These are phyloP conservation scores for Alternaria brassicicola DNA, from an alignment of 2,329 filamentous ascomycete genomes.

Conservation along the genomic window DNA sequence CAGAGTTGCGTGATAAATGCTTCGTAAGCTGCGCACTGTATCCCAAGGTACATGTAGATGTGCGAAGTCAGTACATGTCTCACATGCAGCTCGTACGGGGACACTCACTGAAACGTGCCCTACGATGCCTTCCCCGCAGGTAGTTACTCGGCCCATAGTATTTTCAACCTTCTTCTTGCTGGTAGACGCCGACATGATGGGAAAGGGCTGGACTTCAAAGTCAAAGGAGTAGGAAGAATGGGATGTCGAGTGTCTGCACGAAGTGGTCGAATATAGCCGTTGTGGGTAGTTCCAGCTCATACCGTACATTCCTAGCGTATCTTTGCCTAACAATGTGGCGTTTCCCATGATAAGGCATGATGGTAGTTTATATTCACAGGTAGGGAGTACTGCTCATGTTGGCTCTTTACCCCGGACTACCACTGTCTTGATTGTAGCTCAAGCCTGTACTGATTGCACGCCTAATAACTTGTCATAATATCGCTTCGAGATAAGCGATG, in stretches of 20 bases:
- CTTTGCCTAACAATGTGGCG: neutral
- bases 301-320: neutral
- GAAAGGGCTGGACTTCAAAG: neutral
- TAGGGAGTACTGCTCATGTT: neutral
- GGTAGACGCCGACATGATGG: neutral
- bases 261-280: neutral
- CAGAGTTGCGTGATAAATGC: neutral
- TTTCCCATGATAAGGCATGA: neutral
- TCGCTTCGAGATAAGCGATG: neutral
- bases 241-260: neutral
- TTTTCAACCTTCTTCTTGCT: neutral
- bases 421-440: neutral
- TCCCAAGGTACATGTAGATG: too few relatives aligned
- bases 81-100: too few relatives aligned
- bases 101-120: too few relatives aligned
- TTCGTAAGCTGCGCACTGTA: neutral
- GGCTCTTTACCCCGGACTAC: neutral
- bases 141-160: slow-evolving; percentile 42
- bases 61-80: too few relatives aligned
- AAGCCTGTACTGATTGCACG: neutral
- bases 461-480: neutral
- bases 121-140: neutral
- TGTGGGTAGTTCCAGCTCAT: neutral
- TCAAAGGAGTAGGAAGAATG: neutral
- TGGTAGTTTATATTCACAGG: neutral